Evolutionary conservation across 768 basidiomycete species (phyloP).

Genomic region (Porphyrellus cyaneotinctus): DNA sequence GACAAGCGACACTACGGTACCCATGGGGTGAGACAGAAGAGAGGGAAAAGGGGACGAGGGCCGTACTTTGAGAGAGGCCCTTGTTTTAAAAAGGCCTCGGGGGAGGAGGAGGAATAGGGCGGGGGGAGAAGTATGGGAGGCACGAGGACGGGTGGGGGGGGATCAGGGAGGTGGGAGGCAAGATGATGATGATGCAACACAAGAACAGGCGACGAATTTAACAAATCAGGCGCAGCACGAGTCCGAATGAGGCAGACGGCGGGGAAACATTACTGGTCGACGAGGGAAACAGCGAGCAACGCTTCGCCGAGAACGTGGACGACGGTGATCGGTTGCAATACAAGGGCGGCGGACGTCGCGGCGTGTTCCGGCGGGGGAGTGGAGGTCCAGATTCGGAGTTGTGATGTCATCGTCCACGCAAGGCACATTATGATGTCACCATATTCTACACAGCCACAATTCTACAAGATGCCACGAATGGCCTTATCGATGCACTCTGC

Average conservation of each 20-base stretch:
- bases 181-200: too few relatives aligned
- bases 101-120: constrained; percentile 19
- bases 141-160: constrained; percentile 28
- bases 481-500: constrained; percentile 65
- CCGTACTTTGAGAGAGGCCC: constrained; percentile 23
- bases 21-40: constrained; percentile 21
- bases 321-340: constrained; percentile 23
- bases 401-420: constrained; percentile 28
- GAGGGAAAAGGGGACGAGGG: constrained; percentile 2
- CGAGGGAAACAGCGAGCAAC: constrained; percentile 11
- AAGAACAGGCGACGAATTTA: constrained; percentile 14
- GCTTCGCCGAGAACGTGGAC: constrained; percentile 19
- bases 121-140: constrained; percentile 24
- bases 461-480: constrained; percentile 47
- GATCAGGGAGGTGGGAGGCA: constrained; percentile 13
- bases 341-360: constrained; percentile 19
- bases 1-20: constrained; percentile 32
- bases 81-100: constrained; percentile 21
- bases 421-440: constrained; percentile 30
- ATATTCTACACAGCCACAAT: constrained; percentile 16
- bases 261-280: constrained; percentile 11
- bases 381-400: constrained; percentile 21
- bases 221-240: constrained; percentile 15
- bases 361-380: constrained; percentile 22
- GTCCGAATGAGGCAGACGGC: constrained; percentile 5